Evolutionary conservation across 2,329 filamentous ascomycete genomes (phyloP), one percentile per base, ranked within the genome.

Genomic region (Exophiala viscosa): DNA sequence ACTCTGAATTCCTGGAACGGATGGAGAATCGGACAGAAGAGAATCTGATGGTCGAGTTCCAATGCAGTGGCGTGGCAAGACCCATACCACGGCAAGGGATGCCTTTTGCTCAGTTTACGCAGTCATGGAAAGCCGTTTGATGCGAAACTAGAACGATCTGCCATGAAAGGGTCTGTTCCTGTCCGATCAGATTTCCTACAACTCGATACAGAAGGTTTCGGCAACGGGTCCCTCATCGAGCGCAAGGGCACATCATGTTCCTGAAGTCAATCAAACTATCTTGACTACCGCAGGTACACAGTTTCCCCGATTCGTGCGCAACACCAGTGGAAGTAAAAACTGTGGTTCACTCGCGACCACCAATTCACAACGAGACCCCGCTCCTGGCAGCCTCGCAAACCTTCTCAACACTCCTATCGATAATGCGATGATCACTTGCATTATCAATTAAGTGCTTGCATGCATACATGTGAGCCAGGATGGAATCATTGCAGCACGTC

Each of bases 361-460:
- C 13, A 28, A 5, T 14, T 18, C 23, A 20, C 15, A 32, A 18
- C 18, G 20, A 31, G 2, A 20, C 8, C 10, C 34, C 20, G 20
- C 32, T 45, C 40, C 14, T n/a, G 41, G 34, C 33, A 56, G 53
- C 53, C 49, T 55, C 50, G 43, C 52, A 43, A 15, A 28, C 28
- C 34, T 33, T 35, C 20, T 36, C 15, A 44, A 9, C 36, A 15
- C 13, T n/a, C 40, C 40, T 45, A 50, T 38, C 47, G 51, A 51
- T 57, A 48, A 54, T 43, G 44, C 39, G 45, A 46, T 20, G 31
- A 39, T 54, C 36, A 32, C 44, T 48, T 52, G 45, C 18, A 36
- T 35, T 40, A 45, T 52, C 52, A 28, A 45, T 46, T 51, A 55
- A 59, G 56, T 59, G 56, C 52, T 55, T 54, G 56, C 56, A 56